phyloP scores from a whole-genome alignment of 2,329 filamentous ascomycete genomes.

The Calonectria multiphialidica region DNA sequence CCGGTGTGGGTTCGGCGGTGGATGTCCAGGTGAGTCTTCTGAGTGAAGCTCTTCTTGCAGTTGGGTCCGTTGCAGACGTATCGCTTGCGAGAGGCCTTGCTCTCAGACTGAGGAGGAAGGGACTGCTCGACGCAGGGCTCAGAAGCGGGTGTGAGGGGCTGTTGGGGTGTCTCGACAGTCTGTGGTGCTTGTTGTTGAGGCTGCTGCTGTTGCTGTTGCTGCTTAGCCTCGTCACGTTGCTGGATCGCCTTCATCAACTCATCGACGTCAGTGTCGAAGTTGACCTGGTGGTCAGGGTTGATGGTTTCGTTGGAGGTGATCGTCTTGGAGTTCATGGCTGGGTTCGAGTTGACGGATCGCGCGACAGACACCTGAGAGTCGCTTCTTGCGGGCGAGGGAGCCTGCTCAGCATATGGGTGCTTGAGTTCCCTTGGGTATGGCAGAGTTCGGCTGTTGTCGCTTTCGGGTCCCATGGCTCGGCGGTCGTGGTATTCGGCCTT shows the following conservation, averaged over 20 bases:
- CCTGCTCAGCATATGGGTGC: conserved; percentile 48
- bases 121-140: conserved; percentile 38
- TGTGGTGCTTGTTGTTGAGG: not conserved
- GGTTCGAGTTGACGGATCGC: conserved; percentile 41
- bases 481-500: conserved; percentile 50
- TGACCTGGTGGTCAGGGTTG: conserved; percentile 62
- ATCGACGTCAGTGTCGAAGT: conserved; percentile 87
- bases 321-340: conserved; percentile 52
- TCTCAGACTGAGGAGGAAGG: conserved; percentile 39
- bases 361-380: conserved; percentile 47
- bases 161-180: conserved; percentile 36
- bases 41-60: conserved; percentile 86
- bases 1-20: conserved; percentile 91
- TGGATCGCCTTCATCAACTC: conserved; percentile 92
- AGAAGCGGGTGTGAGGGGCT: conserved; percentile 41
- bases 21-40: conserved; percentile 94
- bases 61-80: conserved; percentile 80
- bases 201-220: conserved; percentile 9
- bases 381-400: conserved; percentile 49
- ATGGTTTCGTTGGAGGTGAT: conserved; percentile 61
- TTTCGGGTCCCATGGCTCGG: conserved; percentile 36
- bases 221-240: conserved; percentile 71
- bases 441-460: conserved; percentile 38
- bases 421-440: conserved; percentile 44
- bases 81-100: conserved; percentile 62